Evolutionary conservation across 108 stramenopile species (phyloP), one percentile per base, ranked within the genome.

Genomic region (Pseudonitzschia pungens): DNA sequence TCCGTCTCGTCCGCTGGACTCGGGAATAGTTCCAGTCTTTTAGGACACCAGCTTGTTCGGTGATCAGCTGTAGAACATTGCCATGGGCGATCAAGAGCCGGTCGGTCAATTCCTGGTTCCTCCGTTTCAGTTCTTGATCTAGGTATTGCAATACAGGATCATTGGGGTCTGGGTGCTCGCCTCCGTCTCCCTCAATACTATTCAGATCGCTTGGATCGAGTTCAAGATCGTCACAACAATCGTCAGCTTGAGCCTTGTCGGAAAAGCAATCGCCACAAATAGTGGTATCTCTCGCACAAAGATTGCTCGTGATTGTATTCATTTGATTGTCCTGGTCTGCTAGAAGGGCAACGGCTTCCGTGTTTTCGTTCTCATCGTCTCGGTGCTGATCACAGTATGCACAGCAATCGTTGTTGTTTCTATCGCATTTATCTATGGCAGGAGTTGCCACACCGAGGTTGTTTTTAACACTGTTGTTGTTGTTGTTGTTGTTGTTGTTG

Each of bases 21-120:
- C 94, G 82, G 32, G 86, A 88, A 71, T 86, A 95, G 54, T 89
- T 95, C 80, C 87, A 89, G 29, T 81, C 74, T 56, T 92, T 92
- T 15, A 78, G 57, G 33, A 66, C 67, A 7, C 91, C 91, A 9
- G 84, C 73, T 54, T 95, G 90, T 63, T 95, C 94, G 50, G 86
- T 31, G 2, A 90, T 57, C 14, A 95, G 71, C 60, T 95, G 94
- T 0, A 80, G 55, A 18, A 86, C 50, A 44, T 88, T 91, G 0
- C 94, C 94, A 72, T 95, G 94, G 1, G 94, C 91, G 60, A 95
- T 95, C 16, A 95, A 67, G 87, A 95, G 91, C 3, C 81, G 70
- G 33, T 95, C 91, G 18, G 89, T 84, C 32, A 95, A 68, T 58
- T 83, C 65, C 33, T 72, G 62, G 0, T 84, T 77, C 51, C 93